Evolutionary conservation across 768 basidiomycete species (phyloP).

Genomic region (Coprinellus micaceus): DNA sequence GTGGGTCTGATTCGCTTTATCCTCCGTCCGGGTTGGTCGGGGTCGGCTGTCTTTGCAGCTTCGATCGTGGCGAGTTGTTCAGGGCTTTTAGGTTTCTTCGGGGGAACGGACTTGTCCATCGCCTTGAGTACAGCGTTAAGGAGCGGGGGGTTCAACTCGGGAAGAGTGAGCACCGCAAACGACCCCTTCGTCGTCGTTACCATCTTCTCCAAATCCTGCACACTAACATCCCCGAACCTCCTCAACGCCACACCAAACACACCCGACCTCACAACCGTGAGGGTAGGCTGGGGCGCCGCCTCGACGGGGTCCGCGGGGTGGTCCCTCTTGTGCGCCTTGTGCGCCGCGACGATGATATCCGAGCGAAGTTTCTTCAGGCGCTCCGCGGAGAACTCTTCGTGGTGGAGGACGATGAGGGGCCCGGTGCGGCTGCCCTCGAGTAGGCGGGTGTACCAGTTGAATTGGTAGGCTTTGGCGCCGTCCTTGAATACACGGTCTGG

Average conservation of each 20-base stretch:
- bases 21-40: conserved; percentile 66
- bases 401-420: conserved; percentile 76
- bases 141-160: conserved; percentile 69
- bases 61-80: conserved; percentile 48
- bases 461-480: conserved; percentile 80
- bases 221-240: conserved; percentile 50
- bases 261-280: conserved; percentile 72
- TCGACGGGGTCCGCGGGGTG: conserved; percentile 37
- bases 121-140: conserved; percentile 63
- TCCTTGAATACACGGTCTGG: conserved; percentile 69
- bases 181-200: conserved; percentile 55
- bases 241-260: conserved; percentile 78
- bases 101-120: conserved; percentile 64
- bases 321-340: conserved; percentile 35
- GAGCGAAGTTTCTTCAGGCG: conserved; percentile 65
- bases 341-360: conserved; percentile 58
- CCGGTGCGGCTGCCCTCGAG: conserved; percentile 52
- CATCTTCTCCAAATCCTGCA: conserved; percentile 46
- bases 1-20: conserved; percentile 55
- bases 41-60: conserved; percentile 58
- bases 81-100: conserved; percentile 47
- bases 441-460: conserved; percentile 73
- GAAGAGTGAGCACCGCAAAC: conserved; percentile 62
- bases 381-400: conserved; percentile 68
- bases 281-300: conserved; percentile 39